Conservation (phyloP, 106 monocot species). For the Posidonia australis region DNA sequence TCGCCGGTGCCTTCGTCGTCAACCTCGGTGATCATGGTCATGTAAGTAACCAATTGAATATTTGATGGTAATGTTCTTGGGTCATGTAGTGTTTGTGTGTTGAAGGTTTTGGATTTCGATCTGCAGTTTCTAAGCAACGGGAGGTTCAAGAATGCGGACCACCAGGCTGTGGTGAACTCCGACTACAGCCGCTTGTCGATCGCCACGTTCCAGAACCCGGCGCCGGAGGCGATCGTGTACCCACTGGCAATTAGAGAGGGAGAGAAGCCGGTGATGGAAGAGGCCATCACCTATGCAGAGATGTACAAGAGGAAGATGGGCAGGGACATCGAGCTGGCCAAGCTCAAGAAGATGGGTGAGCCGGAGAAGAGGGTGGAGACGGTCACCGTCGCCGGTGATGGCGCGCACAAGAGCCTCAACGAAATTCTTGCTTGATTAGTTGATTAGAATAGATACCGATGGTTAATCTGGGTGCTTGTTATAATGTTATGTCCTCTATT, state of each 20-base stretch:
- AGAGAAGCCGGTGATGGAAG: constrained; percentile 66
- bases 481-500: no score
- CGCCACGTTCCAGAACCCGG: constrained; percentile 87
- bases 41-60: no score
- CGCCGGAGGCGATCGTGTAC: constrained; percentile 68
- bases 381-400: not conserved
- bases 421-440: constrained; percentile 55
- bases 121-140: constrained; percentile 82
- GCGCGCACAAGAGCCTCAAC: constrained; percentile 13
- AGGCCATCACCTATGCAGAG: constrained; percentile 68
- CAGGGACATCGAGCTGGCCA: constrained; percentile 62
- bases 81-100: no score
- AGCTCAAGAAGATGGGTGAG: constrained; percentile 65
- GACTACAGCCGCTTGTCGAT: constrained; percentile 65
- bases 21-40: constrained; percentile 97
- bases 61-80: no score
- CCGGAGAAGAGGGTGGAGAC: constrained; percentile 5
- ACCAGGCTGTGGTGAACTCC: constrained; percentile 96
- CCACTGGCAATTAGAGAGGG: constrained; percentile 70
- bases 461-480: no score
- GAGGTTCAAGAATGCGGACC: constrained; percentile 90
- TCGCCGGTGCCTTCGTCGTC: constrained; percentile 74
- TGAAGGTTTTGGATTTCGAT: no score
- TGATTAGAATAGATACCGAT: no score
- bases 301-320: constrained; percentile 91